Conservation (phyloP, 140 eudicot species). For the Ambrosia hybrid region DNA sequence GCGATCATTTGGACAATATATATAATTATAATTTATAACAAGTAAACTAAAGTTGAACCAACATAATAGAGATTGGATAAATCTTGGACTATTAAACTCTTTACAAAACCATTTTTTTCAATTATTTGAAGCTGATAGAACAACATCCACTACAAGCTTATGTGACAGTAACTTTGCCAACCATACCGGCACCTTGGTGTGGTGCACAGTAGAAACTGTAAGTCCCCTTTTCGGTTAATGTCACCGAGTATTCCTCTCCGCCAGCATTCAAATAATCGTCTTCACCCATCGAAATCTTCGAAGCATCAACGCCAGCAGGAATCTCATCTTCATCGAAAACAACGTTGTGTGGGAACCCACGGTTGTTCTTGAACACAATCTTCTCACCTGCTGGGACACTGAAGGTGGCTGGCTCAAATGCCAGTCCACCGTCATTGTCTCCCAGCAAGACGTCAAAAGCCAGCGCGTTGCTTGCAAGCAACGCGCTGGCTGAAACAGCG, state of each 20-base stretch:
- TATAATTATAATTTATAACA: not conserved
- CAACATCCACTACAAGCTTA: constrained; percentile 26
- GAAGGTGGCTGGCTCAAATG: constrained; percentile 44
- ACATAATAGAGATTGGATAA: constrained; percentile 13
- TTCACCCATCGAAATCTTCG: constrained; percentile 68
- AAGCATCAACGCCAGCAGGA: constrained; percentile 73
- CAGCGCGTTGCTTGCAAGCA: constrained; percentile 52
- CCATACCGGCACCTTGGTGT: constrained; percentile 96
- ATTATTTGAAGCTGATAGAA: not conserved
- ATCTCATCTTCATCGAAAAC: constrained; percentile 88
- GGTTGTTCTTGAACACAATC: constrained; percentile 81
- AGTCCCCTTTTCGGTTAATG: constrained; percentile 45
- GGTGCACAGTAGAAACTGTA: constrained; percentile 71
- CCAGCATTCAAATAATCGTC: constrained; percentile 35
- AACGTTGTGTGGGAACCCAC: constrained; percentile 94
- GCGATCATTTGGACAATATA: not conserved
- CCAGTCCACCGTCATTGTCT: constrained; percentile 50
- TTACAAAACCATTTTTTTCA: constrained; percentile 26
- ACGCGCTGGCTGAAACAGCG: constrained; percentile 65
- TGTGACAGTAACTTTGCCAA: constrained; percentile 79
- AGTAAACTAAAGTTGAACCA: not conserved
- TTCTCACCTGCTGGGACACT: constrained; percentile 30
- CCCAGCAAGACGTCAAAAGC: constrained; percentile 46
- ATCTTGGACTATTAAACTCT: constrained; percentile 26
- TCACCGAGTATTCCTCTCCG: constrained; percentile 47